Evolutionary conservation across 306 rosid species (phyloP).

Genomic region (Cucumis hystrix): DNA sequence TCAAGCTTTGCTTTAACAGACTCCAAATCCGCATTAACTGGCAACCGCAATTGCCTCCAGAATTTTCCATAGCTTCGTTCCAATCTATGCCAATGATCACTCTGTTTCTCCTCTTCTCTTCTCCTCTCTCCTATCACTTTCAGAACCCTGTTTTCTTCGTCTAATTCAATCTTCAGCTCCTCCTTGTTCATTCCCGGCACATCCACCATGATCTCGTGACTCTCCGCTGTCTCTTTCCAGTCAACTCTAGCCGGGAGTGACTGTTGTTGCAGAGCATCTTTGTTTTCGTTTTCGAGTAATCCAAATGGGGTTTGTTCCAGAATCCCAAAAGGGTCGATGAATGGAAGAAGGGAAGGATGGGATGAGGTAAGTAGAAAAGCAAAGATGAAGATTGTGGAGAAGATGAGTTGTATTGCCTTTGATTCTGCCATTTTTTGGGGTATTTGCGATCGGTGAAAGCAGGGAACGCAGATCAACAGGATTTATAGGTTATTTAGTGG

Average conservation of each 20-base stretch:
- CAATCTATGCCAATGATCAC: constrained; percentile 51
- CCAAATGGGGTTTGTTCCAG: constrained; percentile 49
- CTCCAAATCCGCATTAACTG: constrained; percentile 46
- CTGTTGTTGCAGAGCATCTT: constrained; percentile 11
- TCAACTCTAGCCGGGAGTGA: constrained; percentile 38
- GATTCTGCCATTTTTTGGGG: background rate
- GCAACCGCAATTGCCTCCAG: constrained; percentile 56
- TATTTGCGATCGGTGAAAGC: background rate
- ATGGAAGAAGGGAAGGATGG: constrained; percentile 38
- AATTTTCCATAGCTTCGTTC: constrained; percentile 54
- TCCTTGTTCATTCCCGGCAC: constrained; percentile 50
- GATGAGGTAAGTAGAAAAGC: constrained; percentile 13
- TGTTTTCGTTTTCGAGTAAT: constrained; percentile 10
- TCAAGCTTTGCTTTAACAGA: constrained; percentile 43
- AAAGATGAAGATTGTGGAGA: background rate
- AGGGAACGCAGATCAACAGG: background rate
- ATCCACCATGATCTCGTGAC: constrained; percentile 46
- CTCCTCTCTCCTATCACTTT: constrained; percentile 61
- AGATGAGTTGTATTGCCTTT: background rate
- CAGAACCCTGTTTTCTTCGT: constrained; percentile 29
- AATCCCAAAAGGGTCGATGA: constrained; percentile 29
- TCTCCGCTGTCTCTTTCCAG: constrained; percentile 62
- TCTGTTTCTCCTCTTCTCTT: constrained; percentile 37
- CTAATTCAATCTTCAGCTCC: constrained; percentile 50
- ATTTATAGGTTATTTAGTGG: background rate